Conservation (phyloP, 2,329 filamentous ascomycete genomes). For the Calonectria pauciramosa region DNA sequence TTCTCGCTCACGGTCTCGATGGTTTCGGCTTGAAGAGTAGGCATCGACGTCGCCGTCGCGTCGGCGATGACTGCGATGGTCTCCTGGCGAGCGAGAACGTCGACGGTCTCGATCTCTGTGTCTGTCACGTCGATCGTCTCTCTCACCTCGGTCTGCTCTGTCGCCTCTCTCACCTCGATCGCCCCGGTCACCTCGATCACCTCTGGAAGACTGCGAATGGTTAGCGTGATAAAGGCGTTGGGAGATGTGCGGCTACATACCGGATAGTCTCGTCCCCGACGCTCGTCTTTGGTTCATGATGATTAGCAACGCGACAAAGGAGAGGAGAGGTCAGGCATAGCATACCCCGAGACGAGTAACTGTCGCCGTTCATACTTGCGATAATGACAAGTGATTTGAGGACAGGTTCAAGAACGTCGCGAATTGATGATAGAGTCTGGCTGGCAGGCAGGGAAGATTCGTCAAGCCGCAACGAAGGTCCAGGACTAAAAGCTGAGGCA, state of each 20-base stretch:
- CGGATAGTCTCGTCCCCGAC: conserved; percentile 69
- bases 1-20: conserved; percentile 93
- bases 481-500: conserved; percentile 44
- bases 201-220: conserved; percentile 44
- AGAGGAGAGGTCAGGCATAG: conserved; percentile 30
- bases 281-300: conserved; percentile 56
- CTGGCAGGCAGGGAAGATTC: conserved; percentile 39
- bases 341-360: conserved; percentile 83
- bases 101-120: conserved; percentile 63
- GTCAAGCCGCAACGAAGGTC: conserved; percentile 48
- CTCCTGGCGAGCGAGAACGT: conserved; percentile 85
- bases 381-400: conserved; percentile 37
- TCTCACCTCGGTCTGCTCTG: conserved; percentile 25
- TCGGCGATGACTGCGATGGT: conserved; percentile 75
- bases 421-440: conserved; percentile 41
- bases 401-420: conserved; percentile 25
- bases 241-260: conserved; percentile 52
- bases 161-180: background rate
- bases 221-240: conserved; percentile 34
- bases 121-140: conserved; percentile 49
- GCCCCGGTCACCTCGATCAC: conserved; percentile 49
- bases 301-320: conserved; percentile 50
- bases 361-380: conserved; percentile 84
- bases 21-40: conserved; percentile 93
- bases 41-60: conserved; percentile 86